Percentiles rank a stretch among this genome's conserved stretches.
These are phyloP conservation scores for Ilex aquifolium DNA, from an alignment of 257 asterid species.

Conservation along the genomic window DNA sequence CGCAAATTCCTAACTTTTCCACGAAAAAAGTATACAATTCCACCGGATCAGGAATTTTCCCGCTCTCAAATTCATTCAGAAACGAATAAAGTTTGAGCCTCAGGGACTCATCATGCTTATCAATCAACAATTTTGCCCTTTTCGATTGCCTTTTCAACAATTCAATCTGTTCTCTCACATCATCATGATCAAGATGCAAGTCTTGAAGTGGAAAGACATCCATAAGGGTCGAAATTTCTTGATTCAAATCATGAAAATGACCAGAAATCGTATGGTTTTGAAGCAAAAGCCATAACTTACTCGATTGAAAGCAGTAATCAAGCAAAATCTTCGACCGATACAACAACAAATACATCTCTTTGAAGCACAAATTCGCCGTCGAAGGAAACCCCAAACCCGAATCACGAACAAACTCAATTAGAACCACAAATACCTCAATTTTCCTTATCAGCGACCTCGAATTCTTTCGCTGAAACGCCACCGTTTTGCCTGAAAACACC, in stretches of 20 bases:
- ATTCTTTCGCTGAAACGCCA: conserved; percentile 47
- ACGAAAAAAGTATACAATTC: conserved; percentile 47
- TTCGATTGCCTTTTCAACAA: conserved; percentile 59
- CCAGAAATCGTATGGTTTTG: conserved; percentile 69
- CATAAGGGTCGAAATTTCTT: conserved; percentile 75
- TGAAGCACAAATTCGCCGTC: conserved; percentile 62
- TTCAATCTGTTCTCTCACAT: conserved; percentile 65
- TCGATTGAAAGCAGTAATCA: conserved; percentile 60
- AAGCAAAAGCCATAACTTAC: conserved; percentile 85
- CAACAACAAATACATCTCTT: conserved; percentile 89
- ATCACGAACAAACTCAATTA: conserved; percentile 55
- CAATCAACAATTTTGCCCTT: conserved; percentile 44
- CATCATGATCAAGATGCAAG: conserved; percentile 50
- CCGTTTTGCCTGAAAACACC: conserved; percentile 30
- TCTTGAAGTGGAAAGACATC: conserved; percentile 71
- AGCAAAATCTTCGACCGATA: conserved; percentile 76
- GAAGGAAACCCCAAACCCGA: conserved; percentile 25
- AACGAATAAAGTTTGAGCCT: conserved; percentile 58
- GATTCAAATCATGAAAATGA: conserved; percentile 77
- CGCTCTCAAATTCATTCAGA: conserved; percentile 67
- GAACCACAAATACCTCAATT: conserved; percentile 55
- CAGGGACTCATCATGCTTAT: conserved; percentile 49
- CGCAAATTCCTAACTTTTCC: conserved; percentile 48
- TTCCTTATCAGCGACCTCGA: conserved; percentile 59
- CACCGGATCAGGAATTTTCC: conserved; percentile 41